These are phyloP conservation scores for Wallacemonas sp. DNA, from an alignment of 208 protist genomes.

Conservation along the genomic window DNA sequence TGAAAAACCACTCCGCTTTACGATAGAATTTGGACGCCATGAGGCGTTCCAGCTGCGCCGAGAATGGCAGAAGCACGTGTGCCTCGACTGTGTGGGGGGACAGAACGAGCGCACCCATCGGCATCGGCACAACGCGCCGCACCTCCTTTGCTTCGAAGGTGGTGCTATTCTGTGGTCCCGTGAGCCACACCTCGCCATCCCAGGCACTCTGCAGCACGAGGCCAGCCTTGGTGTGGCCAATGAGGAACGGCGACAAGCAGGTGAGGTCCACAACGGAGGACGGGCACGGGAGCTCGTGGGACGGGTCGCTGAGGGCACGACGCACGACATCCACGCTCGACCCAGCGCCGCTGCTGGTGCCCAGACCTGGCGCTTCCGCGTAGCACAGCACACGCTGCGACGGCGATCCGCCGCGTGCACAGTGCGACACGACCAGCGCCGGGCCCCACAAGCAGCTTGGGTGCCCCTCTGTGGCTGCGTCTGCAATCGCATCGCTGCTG, in stretches of 20 bases:
- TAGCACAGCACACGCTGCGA: not conserved
- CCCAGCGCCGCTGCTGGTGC: not conserved
- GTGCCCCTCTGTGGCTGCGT: not conserved
- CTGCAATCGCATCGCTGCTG: not conserved
- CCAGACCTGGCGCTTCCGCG: not conserved
- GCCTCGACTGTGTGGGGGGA: slow-evolving; percentile 19
- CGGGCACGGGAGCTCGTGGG: not conserved
- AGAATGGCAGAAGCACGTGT: slow-evolving; percentile 8
- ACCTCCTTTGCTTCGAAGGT: slow-evolving; percentile 18
- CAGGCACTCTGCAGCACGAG: slow-evolving; percentile 9
- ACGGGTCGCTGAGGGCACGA: not conserved
- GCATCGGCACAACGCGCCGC: slow-evolving; percentile 1
- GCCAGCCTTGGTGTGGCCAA: slow-evolving; percentile 15
- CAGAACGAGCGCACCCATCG: slow-evolving; percentile 20
- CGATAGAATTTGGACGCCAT: slow-evolving; percentile 9
- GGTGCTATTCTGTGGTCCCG: slow-evolving; percentile 12
- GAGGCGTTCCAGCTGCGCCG: slow-evolving; percentile 13
- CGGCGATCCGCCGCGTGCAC: not conserved
- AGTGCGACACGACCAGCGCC: not conserved
- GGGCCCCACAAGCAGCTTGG: not conserved
- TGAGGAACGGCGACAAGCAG: slow-evolving; percentile 22
- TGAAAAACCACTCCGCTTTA: slow-evolving; percentile 18
- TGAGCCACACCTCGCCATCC: slow-evolving; percentile 8
- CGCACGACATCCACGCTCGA: not conserved
- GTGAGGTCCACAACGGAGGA: slow-evolving; percentile 22